Evolutionary conservation across 225 moss, liverwort and hornwort species (phyloP), one percentile per base, ranked within the genome.

Genomic region (Rhytidiadelphus loreus): DNA sequence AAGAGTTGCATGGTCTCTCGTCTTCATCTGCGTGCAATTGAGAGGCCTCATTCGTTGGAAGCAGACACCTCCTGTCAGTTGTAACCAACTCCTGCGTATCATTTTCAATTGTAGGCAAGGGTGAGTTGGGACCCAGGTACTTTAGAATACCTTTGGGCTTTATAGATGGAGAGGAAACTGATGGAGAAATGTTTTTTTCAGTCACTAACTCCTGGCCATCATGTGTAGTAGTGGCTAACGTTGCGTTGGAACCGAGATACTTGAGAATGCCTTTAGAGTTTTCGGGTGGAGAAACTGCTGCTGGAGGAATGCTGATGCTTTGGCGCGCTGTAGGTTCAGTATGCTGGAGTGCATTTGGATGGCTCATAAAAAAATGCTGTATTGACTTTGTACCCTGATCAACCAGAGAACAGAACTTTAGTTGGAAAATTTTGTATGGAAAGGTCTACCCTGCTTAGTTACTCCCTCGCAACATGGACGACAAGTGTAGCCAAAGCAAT

Each of bases 341-440:
- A 56, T 86, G 86, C 61, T 84, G 87, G 23, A 83, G 84, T 53
- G 87, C 81, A 50, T 72, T 83, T 61, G 82, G 13, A 69, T 85
- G 87, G 43, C 85, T 94, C 55, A 93, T 91, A 59, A 98, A 98
- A 74, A 98, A 98, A 61, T 95, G 94, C 24, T 98, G 93, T 86
- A 98, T 98, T 46, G 98, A 96, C 85, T 96, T 94, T 11, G 92
- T 91, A 32, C 98, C 96, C 98, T 98, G 93, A 80, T 48, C 28
- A 73, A 75, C 33, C 80, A 72, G 16, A 82, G 46, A 60, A 52
- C 28, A 46, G 12, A 60, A 24, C 17, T 48, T 83, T 9, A 85
- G 83, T 57, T 43, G 23, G 68, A 79, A 18, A 80, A 7, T 29
- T 72, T 55, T 14, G 20, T 33, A 62, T 56, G 70, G n/a, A 50